These are phyloP conservation scores for Bryoglossum gracile DNA, from an alignment of 495 filamentous ascomycete genomes.

Conservation along the genomic window DNA sequence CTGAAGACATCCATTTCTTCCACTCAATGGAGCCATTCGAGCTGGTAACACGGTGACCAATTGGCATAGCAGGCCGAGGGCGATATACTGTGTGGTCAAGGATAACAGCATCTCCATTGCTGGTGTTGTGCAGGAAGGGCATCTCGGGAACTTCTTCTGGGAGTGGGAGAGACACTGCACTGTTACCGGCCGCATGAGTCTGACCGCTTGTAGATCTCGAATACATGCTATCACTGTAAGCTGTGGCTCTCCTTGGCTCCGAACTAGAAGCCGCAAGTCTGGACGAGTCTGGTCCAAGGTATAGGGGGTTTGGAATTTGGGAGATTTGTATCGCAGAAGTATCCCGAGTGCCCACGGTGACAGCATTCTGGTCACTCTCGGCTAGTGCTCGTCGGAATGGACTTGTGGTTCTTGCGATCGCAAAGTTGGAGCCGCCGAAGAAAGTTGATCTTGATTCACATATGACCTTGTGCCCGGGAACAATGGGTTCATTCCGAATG, in stretches of 20 bases:
- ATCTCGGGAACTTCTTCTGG: slow-evolving; percentile 9
- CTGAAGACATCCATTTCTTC: slow-evolving; percentile 46
- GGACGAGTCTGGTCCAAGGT: slow-evolving; percentile 1
- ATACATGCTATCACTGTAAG: slow-evolving; percentile 43
- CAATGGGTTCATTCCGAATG: slow-evolving; percentile 19
- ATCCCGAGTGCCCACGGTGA: not conserved
- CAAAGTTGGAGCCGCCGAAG: slow-evolving; percentile 14
- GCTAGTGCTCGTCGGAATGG: slow-evolving; percentile 47
- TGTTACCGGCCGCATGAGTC: slow-evolving; percentile 26
- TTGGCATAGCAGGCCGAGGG: slow-evolving; percentile 10
- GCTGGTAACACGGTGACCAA: slow-evolving; percentile 30
- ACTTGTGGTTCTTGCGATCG: slow-evolving; percentile 36
- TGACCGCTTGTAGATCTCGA: slow-evolving; percentile 46
- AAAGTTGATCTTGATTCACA: slow-evolving; percentile 27
- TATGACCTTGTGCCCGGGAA: slow-evolving; percentile 15
- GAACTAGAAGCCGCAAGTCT: slow-evolving; percentile 24
- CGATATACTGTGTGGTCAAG: slow-evolving; percentile 34
- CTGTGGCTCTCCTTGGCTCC: too few relatives aligned
- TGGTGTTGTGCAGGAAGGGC: slow-evolving; percentile 19
- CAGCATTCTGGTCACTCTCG: slow-evolving; percentile 27
- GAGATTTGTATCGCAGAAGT: not conserved
- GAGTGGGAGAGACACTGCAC: slow-evolving; percentile 4
- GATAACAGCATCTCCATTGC: slow-evolving; percentile 40
- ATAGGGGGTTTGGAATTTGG: not conserved
- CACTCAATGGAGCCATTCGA: slow-evolving; percentile 43